A percentile compares a stretch with the other conserved stretches of the same genome.
Conservation (phyloP, 352 stramenopile species). For the Phytophthora nicotianae region DNA sequence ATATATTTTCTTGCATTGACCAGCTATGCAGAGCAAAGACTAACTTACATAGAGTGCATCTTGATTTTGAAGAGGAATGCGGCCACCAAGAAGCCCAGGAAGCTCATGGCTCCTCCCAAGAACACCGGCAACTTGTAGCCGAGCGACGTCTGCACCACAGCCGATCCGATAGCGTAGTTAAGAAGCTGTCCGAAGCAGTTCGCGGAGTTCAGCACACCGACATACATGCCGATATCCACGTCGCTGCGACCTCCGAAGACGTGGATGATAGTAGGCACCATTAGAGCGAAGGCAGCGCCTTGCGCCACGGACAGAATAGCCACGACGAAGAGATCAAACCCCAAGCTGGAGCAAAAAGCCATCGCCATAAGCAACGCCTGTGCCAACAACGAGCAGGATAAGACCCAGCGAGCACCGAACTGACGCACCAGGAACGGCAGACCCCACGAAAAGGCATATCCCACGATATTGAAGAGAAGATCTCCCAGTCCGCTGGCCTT, state of each 20-base stretch:
- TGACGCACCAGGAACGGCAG: constrained; percentile 48
- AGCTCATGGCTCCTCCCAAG: constrained; percentile 43
- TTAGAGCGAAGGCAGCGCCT: constrained; percentile 35
- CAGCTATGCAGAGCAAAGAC: too few species aligned
- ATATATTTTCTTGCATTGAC: too few species aligned
- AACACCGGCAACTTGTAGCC: constrained; percentile 47
- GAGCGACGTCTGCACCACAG: constrained; percentile 42
- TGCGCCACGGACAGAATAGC: constrained; percentile 37
- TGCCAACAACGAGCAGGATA: constrained; percentile 33
- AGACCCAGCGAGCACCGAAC: constrained; percentile 44
- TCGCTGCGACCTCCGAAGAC: constrained; percentile 43
- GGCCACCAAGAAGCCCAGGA: constrained; percentile 36
- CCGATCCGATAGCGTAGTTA: constrained; percentile 41
- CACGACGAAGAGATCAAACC: constrained; percentile 41
- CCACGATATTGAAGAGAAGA: constrained; percentile 35
- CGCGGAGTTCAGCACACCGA: constrained; percentile 26
- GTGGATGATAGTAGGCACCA: constrained; percentile 46
- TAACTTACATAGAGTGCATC: constrained; percentile 46
- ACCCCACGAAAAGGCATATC: constrained; percentile 49
- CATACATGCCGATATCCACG: constrained; percentile 32
- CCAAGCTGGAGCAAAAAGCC: constrained; percentile 32
- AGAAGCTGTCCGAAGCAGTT: constrained; percentile 48
- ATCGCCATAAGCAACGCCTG: constrained; percentile 44
- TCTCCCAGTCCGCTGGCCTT: constrained; percentile 49
- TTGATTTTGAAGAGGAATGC: constrained; percentile 47